Evolutionary conservation across 108 stramenopile species (phyloP).

Genomic region (Cyclostephanos invisitatus): DNA sequence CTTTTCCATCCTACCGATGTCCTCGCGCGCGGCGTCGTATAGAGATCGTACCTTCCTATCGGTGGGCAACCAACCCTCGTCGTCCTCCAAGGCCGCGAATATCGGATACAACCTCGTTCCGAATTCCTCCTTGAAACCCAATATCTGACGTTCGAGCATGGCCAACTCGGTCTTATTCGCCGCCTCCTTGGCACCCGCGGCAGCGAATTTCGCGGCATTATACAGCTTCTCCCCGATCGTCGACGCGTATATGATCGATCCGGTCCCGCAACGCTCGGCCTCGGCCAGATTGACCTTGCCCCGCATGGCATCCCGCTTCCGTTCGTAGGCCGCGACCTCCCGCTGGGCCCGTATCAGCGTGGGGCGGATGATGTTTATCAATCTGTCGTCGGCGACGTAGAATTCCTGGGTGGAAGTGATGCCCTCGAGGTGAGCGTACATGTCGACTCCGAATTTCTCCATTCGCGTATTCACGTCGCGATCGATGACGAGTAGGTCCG

Average conservation of each 20-base stretch:
- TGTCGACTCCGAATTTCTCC: conserved; percentile 75
- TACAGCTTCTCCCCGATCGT: conserved; percentile 62
- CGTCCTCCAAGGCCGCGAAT: conserved; percentile 72
- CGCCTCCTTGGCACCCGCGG: conserved; percentile 65
- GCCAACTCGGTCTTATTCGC: conserved; percentile 72
- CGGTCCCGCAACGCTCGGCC: conserved; percentile 50
- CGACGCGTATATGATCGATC: conserved; percentile 62
- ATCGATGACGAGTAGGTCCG: conserved; percentile 77
- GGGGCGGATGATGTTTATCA: conserved; percentile 67
- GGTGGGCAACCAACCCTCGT: conserved; percentile 75
- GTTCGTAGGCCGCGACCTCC: conserved; percentile 75
- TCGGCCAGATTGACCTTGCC: conserved; percentile 62
- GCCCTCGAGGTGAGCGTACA: conserved; percentile 76
- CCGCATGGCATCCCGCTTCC: conserved; percentile 58
- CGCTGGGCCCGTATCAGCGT: conserved; percentile 67
- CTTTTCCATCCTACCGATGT: conserved; percentile 58
- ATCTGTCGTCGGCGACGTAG: conserved; percentile 65
- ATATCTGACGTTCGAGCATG: conserved; percentile 60
- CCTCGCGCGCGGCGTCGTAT: conserved; percentile 68
- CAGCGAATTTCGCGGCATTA: conserved; percentile 72
- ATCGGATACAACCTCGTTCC: conserved; percentile 62
- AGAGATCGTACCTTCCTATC: conserved; percentile 73
- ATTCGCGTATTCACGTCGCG: conserved; percentile 65
- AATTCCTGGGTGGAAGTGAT: conserved; percentile 69
- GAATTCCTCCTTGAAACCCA: conserved; percentile 75